Percentiles rank a stretch among this genome's conserved stretches.
Conservation (phyloP, 257 asterid genomes). For the Solanum piurae region DNA sequence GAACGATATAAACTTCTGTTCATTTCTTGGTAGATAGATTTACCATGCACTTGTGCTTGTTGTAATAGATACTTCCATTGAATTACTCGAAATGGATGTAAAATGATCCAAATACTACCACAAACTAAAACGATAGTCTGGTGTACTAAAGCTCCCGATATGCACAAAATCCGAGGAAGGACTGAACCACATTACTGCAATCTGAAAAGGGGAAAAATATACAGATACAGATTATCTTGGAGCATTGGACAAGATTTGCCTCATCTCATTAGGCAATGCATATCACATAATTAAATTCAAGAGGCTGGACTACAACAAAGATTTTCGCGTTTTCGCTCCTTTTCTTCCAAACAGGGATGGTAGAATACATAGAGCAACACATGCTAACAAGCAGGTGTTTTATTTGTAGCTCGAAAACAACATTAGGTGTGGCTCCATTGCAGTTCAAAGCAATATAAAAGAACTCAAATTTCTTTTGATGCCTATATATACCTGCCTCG, state of each 20-base stretch:
- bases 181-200: neutral
- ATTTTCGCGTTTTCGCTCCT: neutral
- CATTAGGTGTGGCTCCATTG: neutral
- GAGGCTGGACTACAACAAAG: neutral
- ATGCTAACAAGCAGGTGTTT: neutral
- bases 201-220: neutral
- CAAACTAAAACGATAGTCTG: too few relatives aligned
- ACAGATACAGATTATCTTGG: neutral
- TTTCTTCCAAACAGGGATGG: neutral
- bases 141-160: neutral
- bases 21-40: neutral
- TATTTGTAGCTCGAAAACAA: neutral
- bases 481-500: neutral
- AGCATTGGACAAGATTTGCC: neutral
- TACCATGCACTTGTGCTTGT: neutral
- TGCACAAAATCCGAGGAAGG: neutral
- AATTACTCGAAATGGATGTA: neutral
- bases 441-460: neutral
- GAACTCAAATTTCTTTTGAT: neutral
- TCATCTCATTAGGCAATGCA: neutral
- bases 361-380: neutral
- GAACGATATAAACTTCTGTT: neutral
- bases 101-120: neutral
- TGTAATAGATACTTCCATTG: neutral
- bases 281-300: neutral